These are phyloP conservation scores for Endocalyx cinctus DNA, from an alignment of 2,329 filamentous ascomycete species.

Conservation along the genomic window DNA sequence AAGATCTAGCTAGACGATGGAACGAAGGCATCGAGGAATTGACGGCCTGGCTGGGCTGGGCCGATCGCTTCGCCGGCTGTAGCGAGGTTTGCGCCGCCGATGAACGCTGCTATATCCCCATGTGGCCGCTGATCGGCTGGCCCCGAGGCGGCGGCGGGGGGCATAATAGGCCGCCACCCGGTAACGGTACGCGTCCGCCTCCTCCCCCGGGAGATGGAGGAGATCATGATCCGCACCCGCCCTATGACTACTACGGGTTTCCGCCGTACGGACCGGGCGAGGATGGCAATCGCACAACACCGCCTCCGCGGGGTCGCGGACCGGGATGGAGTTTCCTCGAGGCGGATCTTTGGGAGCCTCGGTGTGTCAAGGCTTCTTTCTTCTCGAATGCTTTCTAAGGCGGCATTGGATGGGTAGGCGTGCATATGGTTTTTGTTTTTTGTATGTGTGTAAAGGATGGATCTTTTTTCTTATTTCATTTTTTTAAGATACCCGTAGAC, in stretches of 20 bases:
- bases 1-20: slow-evolving; percentile 19
- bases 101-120: slow-evolving; percentile 45
- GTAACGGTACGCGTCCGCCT: slow-evolving; percentile 9
- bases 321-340: slow-evolving; percentile 11
- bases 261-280: neutral
- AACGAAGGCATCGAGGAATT: slow-evolving; percentile 34
- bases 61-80: slow-evolving; percentile 39
- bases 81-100: slow-evolving; percentile 35
- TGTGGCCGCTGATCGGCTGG: slow-evolving; percentile 39
- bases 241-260: slow-evolving; percentile 1
- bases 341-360: slow-evolving; percentile 25
- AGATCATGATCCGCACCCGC: slow-evolving; percentile 1
- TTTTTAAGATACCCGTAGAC: no score
- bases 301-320: slow-evolving; percentile 3
- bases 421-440: no score
- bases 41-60: slow-evolving; percentile 48
- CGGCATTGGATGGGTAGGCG: no score
- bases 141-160: slow-evolving; percentile 2
- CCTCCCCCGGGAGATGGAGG: neutral
- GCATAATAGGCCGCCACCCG: slow-evolving; percentile 8
- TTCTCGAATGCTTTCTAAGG: slow-evolving; percentile 2
- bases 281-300: slow-evolving; percentile 8
- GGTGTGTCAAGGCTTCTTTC: slow-evolving; percentile 9
- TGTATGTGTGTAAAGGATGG: no score
- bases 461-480: no score